Conservation (phyloP, 352 stramenopile genomes). For the Phytophthora tentaculata region DNA sequence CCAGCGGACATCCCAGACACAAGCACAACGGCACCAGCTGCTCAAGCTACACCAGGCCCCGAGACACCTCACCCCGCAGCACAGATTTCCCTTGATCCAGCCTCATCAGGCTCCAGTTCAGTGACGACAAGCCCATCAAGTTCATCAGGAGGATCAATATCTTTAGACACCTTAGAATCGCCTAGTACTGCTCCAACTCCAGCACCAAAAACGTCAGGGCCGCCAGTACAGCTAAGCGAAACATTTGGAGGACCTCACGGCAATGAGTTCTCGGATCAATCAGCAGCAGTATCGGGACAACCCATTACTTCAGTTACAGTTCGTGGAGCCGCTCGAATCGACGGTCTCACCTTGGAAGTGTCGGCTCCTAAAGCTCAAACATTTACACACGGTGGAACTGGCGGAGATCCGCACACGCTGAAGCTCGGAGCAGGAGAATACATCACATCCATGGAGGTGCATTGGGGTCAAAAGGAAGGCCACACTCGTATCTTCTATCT, state of each 20-base stretch:
- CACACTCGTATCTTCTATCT: slow-evolving; percentile 32
- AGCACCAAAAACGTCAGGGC: background rate
- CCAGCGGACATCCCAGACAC: slow-evolving; percentile 5
- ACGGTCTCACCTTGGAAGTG: slow-evolving; percentile 21
- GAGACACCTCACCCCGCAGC: no score
- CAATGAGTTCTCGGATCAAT: slow-evolving; percentile 26
- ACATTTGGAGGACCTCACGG: slow-evolving; percentile 27
- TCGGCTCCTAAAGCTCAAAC: slow-evolving; percentile 16
- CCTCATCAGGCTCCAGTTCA: no score
- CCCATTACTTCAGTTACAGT: slow-evolving; percentile 25
- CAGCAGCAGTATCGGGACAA: slow-evolving; percentile 20
- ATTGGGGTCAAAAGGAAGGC: slow-evolving; percentile 28
- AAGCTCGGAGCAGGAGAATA: slow-evolving; percentile 15
- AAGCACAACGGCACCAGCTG: slow-evolving; percentile 1
- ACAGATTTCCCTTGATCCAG: no score
- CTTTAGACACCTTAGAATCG: background rate
- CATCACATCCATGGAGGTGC: slow-evolving; percentile 31
- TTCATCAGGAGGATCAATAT: background rate
- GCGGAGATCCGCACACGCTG: slow-evolving; percentile 24
- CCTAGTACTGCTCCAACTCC: background rate
- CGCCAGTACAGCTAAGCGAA: slow-evolving; percentile 20
- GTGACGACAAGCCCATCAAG: no score
- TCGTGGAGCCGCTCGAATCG: slow-evolving; percentile 17
- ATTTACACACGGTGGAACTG: slow-evolving; percentile 28
- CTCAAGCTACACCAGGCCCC: background rate